Percentiles rank a stretch among this genome's conserved stretches.
Evolutionary conservation across 2,329 filamentous ascomycete species (phyloP).

Genomic region (Colletotrichum sansevieriae): DNA sequence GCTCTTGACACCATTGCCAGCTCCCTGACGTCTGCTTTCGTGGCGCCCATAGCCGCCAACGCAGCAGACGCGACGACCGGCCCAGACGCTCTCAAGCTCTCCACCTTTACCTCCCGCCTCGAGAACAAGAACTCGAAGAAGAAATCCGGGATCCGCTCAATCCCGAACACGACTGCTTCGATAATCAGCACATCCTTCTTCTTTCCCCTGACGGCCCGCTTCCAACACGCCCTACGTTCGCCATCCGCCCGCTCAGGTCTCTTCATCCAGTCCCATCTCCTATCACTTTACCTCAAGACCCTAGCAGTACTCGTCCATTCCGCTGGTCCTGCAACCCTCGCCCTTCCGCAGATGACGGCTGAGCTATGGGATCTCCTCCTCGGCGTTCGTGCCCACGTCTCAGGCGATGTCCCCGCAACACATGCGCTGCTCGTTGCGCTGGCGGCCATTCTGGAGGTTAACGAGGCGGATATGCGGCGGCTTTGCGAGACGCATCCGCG

Average conservation of each 20-base stretch:
- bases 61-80: slow-evolving; percentile 85
- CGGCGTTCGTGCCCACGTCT: slow-evolving; percentile 69
- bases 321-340: slow-evolving; percentile 81
- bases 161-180: slow-evolving; percentile 82
- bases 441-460: slow-evolving; percentile 85
- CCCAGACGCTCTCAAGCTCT: slow-evolving; percentile 87
- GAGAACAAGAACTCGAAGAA: slow-evolving; percentile 50
- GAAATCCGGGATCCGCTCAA: slow-evolving; percentile 63
- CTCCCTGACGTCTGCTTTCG: slow-evolving; percentile 77
- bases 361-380: slow-evolving; percentile 90
- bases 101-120: slow-evolving; percentile 87
- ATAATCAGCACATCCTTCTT: slow-evolving; percentile 85
- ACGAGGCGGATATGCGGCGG: slow-evolving; percentile 70
- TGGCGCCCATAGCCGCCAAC: slow-evolving; percentile 83
- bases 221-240: slow-evolving; percentile 72
- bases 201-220: slow-evolving; percentile 85
- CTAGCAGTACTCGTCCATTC: slow-evolving; percentile 86
- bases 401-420: slow-evolving; percentile 75
- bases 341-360: slow-evolving; percentile 82
- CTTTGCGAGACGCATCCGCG: slow-evolving; percentile 81
- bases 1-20: slow-evolving; percentile 77
- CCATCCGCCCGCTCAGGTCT: slow-evolving; percentile 61
- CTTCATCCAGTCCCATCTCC: slow-evolving; percentile 79
- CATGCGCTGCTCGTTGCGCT: slow-evolving; percentile 84
- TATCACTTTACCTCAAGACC: slow-evolving; percentile 87